A percentile compares a stretch with the other conserved stretches of the same genome.
phyloP scores from a whole-genome alignment of 805 yeast genomes.

The Candida lessepsii region DNA sequence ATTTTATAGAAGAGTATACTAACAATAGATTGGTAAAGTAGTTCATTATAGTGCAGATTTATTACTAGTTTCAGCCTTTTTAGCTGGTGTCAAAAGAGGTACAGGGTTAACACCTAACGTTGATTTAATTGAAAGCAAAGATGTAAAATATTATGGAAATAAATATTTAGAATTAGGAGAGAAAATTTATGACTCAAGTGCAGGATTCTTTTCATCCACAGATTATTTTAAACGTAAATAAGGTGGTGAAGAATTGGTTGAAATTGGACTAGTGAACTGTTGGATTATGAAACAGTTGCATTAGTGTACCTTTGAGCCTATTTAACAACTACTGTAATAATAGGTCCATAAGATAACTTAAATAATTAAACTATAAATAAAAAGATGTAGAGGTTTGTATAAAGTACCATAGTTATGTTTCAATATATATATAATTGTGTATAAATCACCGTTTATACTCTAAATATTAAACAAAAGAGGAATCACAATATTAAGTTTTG shows the following conservation, averaged over 20 bases:
- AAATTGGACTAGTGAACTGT: too few relatives aligned
- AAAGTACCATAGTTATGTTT: conserved; percentile 1
- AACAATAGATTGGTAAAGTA: conserved; percentile 46
- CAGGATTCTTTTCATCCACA: conserved; percentile 68
- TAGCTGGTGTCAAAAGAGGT: conserved; percentile 71
- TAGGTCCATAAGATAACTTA: too few relatives aligned
- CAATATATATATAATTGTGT: conserved; percentile 5
- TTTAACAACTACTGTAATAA: too few relatives aligned
- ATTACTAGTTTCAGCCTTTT: conserved; percentile 59
- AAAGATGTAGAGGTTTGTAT: conserved; percentile 1
- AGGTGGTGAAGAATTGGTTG: too few relatives aligned
- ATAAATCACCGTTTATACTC: conserved; percentile 2
- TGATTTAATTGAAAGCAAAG: conserved; percentile 42
- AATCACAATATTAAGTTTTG: conserved; percentile 4
- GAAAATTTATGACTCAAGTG: conserved; percentile 67
- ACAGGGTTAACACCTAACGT: conserved; percentile 65
- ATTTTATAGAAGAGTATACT: too few relatives aligned
- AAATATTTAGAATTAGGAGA: conserved; percentile 88
- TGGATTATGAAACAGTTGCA: too few relatives aligned
- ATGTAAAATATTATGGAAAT: conserved; percentile 49
- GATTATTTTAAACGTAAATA: conserved; percentile 68
- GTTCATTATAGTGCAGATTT: conserved; percentile 60
- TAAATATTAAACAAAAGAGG: conserved; percentile 4
- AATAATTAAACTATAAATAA: too few relatives aligned
- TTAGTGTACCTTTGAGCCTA: too few relatives aligned